Conservation (phyloP, 805 yeast species). For the Wickerhamiella australiensis region DNA sequence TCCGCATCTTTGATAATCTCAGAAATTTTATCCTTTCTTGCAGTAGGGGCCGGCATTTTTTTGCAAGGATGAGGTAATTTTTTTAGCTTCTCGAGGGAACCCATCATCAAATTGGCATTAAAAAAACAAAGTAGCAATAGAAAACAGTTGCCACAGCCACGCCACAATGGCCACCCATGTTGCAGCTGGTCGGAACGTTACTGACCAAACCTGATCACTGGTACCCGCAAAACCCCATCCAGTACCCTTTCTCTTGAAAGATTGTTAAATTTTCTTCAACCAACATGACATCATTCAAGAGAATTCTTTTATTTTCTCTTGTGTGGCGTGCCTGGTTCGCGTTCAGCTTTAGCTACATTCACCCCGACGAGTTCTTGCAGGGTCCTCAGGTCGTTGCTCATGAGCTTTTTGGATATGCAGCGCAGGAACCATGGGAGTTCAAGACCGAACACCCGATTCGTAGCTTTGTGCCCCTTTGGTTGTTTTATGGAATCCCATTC, state of each 20-base stretch:
- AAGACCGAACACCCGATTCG: slow-evolving; percentile 45
- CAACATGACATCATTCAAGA: slow-evolving; percentile 7
- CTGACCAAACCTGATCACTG: too few relatives aligned
- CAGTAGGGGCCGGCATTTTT: slow-evolving; percentile 30
- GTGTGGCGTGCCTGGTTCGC: slow-evolving; percentile 45
- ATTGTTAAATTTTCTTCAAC: background rate
- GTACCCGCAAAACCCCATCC: too few relatives aligned
- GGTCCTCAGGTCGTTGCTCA: slow-evolving; percentile 59
- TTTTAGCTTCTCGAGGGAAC: too few relatives aligned
- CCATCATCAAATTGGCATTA: background rate
- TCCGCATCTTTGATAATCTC: slow-evolving; percentile 19
- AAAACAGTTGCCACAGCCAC: background rate
- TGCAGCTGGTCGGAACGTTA: too few relatives aligned
- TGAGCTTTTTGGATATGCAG: slow-evolving; percentile 34
- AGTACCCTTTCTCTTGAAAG: too few relatives aligned
- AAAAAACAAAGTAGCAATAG: background rate
- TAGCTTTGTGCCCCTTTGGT: slow-evolving; percentile 54
- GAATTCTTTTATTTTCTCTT: slow-evolving; percentile 35
- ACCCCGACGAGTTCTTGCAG: slow-evolving; percentile 97
- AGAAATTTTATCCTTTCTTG: slow-evolving; percentile 22
- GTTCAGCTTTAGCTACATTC: slow-evolving; percentile 70
- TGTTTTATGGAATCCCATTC: slow-evolving; percentile 55
- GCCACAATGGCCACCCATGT: too few relatives aligned
- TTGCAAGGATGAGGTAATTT: slow-evolving; percentile 3
- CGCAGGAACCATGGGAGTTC: slow-evolving; percentile 78